A percentile compares a stretch with the other conserved stretches of the same genome.
Conservation (phyloP, 495 filamentous ascomycete species). For the Xanthoparmelia taractica region DNA sequence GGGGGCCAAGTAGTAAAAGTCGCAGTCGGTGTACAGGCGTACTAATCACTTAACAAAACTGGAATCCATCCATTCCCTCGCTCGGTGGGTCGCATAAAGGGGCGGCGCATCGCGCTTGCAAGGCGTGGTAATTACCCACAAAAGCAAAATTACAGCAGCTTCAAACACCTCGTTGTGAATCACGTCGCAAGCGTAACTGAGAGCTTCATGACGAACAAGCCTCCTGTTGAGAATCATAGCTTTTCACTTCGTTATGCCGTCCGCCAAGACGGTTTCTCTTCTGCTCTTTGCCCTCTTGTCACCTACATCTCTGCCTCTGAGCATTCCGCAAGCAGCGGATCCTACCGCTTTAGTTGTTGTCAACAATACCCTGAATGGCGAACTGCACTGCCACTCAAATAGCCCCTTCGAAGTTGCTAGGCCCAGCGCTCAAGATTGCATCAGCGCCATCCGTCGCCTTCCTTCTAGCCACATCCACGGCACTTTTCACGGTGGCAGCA, state of each 20-base stretch:
- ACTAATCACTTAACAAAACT: background rate
- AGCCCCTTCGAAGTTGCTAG: background rate
- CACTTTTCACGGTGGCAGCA: background rate
- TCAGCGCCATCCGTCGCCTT: background rate
- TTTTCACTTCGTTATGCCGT: background rate
- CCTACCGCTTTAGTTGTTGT: background rate
- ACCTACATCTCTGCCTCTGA: background rate
- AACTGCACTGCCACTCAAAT: background rate
- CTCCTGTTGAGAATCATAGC: background rate
- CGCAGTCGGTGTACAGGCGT: background rate
- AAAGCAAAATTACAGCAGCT: background rate
- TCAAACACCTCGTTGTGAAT: background rate
- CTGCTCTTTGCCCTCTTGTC: background rate
- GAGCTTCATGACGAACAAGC: background rate
- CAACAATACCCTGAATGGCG: background rate
- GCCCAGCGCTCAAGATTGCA: background rate
- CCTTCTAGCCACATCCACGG: background rate
- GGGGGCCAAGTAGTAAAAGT: background rate
- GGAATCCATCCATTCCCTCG: background rate
- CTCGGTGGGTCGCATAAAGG: background rate
- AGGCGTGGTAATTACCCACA: background rate
- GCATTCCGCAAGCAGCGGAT: background rate
- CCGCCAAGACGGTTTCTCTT: background rate
- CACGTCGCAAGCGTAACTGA: background rate
- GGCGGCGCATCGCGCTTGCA: constrained; percentile 2